Evolutionary conservation across 352 stramenopile species (phyloP), one percentile per base, ranked within the genome.

Genomic region (Phytophthora sp.): DNA sequence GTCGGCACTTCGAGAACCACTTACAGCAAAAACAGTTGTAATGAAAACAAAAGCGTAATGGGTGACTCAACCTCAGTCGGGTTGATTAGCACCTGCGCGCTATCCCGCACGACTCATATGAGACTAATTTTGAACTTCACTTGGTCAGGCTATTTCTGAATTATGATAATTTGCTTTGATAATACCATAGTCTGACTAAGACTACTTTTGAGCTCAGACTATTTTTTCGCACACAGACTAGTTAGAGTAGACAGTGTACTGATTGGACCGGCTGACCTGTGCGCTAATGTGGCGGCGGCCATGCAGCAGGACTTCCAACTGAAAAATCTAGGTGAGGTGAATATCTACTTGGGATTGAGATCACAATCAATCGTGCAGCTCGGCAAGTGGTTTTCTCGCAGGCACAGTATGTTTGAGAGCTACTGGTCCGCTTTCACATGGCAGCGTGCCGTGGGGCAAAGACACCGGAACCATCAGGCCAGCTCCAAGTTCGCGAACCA

Each of bases 271-370:
- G 4, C 18, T 18, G 47, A 55, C 2, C 13, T 61, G 53, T 61
- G 53, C 21, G 39, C 18, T 11, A 23, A 27, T 4, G 26, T 52
- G 8, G 39, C 24, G 18, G 29, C 26, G 2, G 7, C 12, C 4
- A 31, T 61, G 27, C 53, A 21, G 0, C 7, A 41, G 27, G 13
- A n/a, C 9, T 52, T 52, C 18, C n/a, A 52, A 39, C 5, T 61
- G 13, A 31, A 23, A 7, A 24, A 9, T 2, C 26, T 61, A 11
- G 49, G 21, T 11, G 24, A 60, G 16, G 36, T 44, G 7, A 41
- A 50, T 61, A 52, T 30, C 26, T 52, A 20, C 20, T 53, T 2
- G 39, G 27, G 1, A 44, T 52, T 13, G 53, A 61, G 53, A 41
- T 52, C 1, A 11, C n/a, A 6, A 58, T 49, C 31, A 16, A 58